Evolutionary conservation across 192 early-diverging fungal species (phyloP).

Genomic region (Allomyces macrogynus): DNA sequence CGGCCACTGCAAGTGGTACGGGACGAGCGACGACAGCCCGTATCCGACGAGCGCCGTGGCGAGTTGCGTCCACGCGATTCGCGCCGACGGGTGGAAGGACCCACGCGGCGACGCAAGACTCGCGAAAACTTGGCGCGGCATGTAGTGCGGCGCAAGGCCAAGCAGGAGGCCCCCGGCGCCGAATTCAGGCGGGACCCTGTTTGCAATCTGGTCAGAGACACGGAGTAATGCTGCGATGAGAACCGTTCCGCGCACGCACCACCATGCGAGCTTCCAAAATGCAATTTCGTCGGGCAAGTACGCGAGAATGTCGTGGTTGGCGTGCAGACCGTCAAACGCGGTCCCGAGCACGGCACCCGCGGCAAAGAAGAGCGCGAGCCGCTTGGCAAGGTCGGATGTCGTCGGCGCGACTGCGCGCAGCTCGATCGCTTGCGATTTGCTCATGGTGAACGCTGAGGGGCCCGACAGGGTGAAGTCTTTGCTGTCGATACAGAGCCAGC

Average conservation of each 20-base stretch:
- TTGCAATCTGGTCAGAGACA: too few species aligned
- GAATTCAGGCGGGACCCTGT: neutral
- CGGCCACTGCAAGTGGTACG: neutral
- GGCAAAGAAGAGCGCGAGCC: neutral
- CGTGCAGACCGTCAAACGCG: neutral
- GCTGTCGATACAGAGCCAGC: too few species aligned
- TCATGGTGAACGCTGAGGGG: too few species aligned
- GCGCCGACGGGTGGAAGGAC: neutral
- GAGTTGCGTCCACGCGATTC: neutral
- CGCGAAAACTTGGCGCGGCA: neutral
- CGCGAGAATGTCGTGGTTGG: neutral
- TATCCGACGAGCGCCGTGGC: neutral
- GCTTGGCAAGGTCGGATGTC: neutral
- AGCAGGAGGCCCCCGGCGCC: neutral
- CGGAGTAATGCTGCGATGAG: too few species aligned
- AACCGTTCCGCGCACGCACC: too few species aligned
- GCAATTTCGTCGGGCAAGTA: neutral
- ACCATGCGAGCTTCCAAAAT: neutral
- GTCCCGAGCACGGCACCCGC: neutral
- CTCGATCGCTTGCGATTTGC: too few species aligned
- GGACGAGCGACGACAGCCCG: neutral
- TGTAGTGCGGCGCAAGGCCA: neutral
- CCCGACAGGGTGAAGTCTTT: too few species aligned
- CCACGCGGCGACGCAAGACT: neutral
- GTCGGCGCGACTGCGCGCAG: too few species aligned